Base-by-base conservation (phyloP, 768 basidiomycete genomes). In the Serendipita sp. region DNA sequence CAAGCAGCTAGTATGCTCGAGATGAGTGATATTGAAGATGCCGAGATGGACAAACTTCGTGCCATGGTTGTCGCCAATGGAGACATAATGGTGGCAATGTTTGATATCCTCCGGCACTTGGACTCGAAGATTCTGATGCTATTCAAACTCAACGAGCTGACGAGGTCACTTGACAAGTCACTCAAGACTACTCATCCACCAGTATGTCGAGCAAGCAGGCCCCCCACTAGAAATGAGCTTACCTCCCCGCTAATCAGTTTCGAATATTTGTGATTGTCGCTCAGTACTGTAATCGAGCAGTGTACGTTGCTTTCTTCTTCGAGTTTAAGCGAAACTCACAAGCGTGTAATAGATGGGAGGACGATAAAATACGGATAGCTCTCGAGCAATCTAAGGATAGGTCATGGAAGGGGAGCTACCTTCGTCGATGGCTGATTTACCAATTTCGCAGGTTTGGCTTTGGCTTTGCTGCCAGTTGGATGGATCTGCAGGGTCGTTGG, bases 231-330 rank as follows among this genome's bases (percentile, higher is more conserved):
- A 16, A 63, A 62, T 65, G 11, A 7, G n/a, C 18, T 24, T 18
- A 68, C 11, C 37, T 37, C 69, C 72, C 54, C 70, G 72, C 15
- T 5, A 41, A 7, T 41, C 72, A 90, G 80, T 79, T 85, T 65
- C 87, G 95, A 18, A 84, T 98, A 71, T 98, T 97, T 73, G 72
- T 97, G 37, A 87, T 97, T 65, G 88, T 88, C 15, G 93, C 92
- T 4, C 86, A 89, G 70, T 95, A 89, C 74, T 96, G 94, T 72
- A 79, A 84, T 62, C 78, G 77, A 10, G 87, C 90, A 5, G 84
- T 89, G 2, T 91, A 60, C 10, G 56, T 35, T 30, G 7, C 56
- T 37, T 30, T n/a, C n/a, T 18, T 34, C 16, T 60, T 37, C 56
- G 13, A 34, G 11, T 32, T 30, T 11, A 4, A 38, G 8, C 16